A percentile compares a stretch with the other conserved stretches of the same genome.
phyloP scores from a whole-genome alignment of 352 stramenopile species.

The Lagenidium giganteum region DNA sequence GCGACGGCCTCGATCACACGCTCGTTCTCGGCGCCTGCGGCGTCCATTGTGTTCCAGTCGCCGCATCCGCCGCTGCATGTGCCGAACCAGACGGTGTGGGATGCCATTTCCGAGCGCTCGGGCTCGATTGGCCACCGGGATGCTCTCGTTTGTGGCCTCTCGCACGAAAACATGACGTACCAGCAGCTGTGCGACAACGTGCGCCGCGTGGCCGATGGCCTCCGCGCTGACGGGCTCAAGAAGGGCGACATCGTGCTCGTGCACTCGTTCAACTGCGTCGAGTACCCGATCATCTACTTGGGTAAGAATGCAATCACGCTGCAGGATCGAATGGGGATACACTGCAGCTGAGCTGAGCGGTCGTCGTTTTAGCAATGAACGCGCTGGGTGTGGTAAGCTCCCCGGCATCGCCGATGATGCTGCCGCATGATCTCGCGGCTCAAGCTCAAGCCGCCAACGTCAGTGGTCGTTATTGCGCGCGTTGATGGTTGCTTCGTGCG shows the following conservation, averaged over 20 bases:
- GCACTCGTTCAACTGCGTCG: constrained; percentile 68
- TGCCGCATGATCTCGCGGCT: constrained; percentile 32
- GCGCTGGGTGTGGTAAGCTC: constrained; percentile 50
- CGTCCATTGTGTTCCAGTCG: too few relatives aligned
- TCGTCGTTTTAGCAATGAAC: constrained; percentile 24
- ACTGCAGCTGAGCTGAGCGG: neutral
- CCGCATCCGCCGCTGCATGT: constrained; percentile 43
- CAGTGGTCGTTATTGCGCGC: too few relatives aligned
- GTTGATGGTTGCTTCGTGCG: too few relatives aligned
- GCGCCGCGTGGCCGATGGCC: constrained; percentile 31
- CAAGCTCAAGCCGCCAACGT: constrained; percentile 41
- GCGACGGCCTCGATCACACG: neutral
- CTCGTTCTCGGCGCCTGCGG: too few relatives aligned
- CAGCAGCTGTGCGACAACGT: constrained; percentile 29
- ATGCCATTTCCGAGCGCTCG: constrained; percentile 33
- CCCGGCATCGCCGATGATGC: constrained; percentile 55
- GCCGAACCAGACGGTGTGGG: constrained; percentile 42
- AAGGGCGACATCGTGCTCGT: constrained; percentile 46
- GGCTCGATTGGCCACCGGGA: constrained; percentile 25
- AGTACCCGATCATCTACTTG: constrained; percentile 49
- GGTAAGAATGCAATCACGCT: too few relatives aligned
- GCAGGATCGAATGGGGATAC: too few relatives aligned
- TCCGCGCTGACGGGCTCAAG: constrained; percentile 38
- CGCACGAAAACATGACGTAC: constrained; percentile 41
- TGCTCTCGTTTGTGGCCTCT: constrained; percentile 54